A percentile compares a stretch with the other conserved stretches of the same genome.
Conservation (phyloP, 169 alveolate species). For the Cryptosporidium parvum region DNA sequence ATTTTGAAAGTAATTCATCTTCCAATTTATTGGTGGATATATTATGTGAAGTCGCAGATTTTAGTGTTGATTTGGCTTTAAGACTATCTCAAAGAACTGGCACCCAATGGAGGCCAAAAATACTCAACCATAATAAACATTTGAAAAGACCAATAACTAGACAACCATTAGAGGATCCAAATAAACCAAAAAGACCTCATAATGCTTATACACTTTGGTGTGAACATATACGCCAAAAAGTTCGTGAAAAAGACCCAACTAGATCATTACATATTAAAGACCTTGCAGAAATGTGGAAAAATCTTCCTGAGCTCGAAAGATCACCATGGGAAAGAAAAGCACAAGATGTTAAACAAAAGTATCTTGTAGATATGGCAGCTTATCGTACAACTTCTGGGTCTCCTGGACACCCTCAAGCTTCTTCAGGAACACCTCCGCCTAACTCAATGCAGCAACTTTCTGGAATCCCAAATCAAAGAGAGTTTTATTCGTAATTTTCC, state of each 20-base stretch:
- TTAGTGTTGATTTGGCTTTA: constrained; percentile 60
- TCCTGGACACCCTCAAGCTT: constrained; percentile 52
- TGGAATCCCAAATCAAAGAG: constrained; percentile 73
- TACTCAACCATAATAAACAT: constrained; percentile 31
- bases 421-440: constrained; percentile 50
- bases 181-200: constrained; percentile 72
- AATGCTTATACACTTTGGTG: constrained; percentile 76
- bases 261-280: constrained; percentile 71
- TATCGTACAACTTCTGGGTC: constrained; percentile 70
- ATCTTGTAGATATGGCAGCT: constrained; percentile 72
- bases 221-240: constrained; percentile 69
- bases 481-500: constrained; percentile 32
- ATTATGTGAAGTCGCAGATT: constrained; percentile 62
- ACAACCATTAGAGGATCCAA: constrained; percentile 66
- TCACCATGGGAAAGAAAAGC: constrained; percentile 74
- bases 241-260: constrained; percentile 69
- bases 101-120: constrained; percentile 66
- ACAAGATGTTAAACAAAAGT: constrained; percentile 63
- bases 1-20: constrained; percentile 14
- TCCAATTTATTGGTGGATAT: constrained; percentile 53
- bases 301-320: constrained; percentile 68
- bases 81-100: constrained; percentile 69
- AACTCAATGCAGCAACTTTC: constrained; percentile 43
- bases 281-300: constrained; percentile 74
- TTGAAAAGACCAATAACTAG: constrained; percentile 53